Evolutionary conservation across 2,329 filamentous ascomycete species (phyloP).

Genomic region (Blumeria hordei): DNA sequence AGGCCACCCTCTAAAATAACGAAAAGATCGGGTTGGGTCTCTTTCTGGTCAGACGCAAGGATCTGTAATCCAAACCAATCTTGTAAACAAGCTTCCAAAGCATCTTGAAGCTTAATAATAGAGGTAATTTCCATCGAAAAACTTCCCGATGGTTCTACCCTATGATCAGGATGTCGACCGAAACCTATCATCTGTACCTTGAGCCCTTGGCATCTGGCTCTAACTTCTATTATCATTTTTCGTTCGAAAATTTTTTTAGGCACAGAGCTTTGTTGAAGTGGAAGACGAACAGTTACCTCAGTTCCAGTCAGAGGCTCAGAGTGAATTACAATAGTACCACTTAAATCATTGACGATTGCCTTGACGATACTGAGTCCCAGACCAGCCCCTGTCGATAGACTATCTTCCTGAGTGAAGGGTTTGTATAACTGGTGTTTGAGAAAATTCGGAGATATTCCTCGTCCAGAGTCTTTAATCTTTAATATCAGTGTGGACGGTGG

Average conservation of each 20-base stretch:
- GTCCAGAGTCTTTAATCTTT: conserved; percentile 35
- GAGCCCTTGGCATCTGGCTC: conserved; percentile 5
- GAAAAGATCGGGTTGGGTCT: conserved; percentile 7
- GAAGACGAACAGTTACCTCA: conserved; percentile 17
- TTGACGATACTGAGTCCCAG: conserved; percentile 39
- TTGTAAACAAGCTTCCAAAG: conserved; percentile 5
- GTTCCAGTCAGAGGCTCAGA: conserved; percentile 30
- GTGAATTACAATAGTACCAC: conserved; percentile 31
- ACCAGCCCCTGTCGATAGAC: conserved; percentile 33
- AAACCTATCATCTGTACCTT: conserved; percentile 10
- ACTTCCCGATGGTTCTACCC: conserved; percentile 13
- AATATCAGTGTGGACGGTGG: conserved; percentile 13
- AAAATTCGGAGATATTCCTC: conserved; percentile 38
- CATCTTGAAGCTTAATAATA: conserved; percentile 10
- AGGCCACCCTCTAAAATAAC: conserved; percentile 12
- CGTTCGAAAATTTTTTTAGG: conserved; percentile 2
- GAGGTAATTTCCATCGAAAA: conserved; percentile 10
- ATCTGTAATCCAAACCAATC: conserved; percentile 12
- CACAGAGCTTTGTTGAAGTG: conserved; percentile 6
- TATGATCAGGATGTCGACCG: conserved; percentile 13
- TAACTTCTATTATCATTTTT: conserved; percentile 6
- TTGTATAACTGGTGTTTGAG: conserved; percentile 33
- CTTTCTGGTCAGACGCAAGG: neutral
- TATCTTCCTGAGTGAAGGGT: conserved; percentile 38
- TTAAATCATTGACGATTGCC: conserved; percentile 32